Evolutionary conservation across 768 basidiomycete genomes (phyloP).

Genomic region (Lentinula detonsa): DNA sequence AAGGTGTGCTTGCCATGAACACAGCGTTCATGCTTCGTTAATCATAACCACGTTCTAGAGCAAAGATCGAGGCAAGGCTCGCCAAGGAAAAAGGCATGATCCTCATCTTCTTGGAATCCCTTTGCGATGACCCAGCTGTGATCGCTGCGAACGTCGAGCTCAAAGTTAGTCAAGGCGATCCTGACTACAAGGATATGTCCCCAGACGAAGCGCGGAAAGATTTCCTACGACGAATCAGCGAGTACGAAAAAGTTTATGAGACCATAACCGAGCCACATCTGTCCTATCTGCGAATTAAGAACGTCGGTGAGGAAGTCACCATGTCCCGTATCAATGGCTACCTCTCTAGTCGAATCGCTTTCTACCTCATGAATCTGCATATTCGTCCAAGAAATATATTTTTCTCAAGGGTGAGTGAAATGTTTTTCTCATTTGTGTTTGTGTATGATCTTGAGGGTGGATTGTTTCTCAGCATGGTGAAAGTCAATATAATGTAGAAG

Average conservation of each 20-base stretch:
- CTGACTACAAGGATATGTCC: slow-evolving; percentile 90
- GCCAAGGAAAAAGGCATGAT: slow-evolving; percentile 81
- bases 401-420: slow-evolving; percentile 73
- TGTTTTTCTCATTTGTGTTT: slow-evolving; percentile 7
- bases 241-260: slow-evolving; percentile 95
- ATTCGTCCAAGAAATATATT: slow-evolving; percentile 96
- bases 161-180: slow-evolving; percentile 95
- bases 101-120: slow-evolving; percentile 90
- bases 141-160: slow-evolving; percentile 95
- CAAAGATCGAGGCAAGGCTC: slow-evolving; percentile 80
- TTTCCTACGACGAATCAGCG: slow-evolving; percentile 85
- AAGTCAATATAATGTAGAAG: slow-evolving; percentile 93
- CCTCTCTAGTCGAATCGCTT: slow-evolving; percentile 93
- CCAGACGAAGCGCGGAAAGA: slow-evolving; percentile 83
- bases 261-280: slow-evolving; percentile 89
- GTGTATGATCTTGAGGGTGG: neutral
- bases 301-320: slow-evolving; percentile 88
- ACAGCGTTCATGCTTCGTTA: slow-evolving; percentile 11
- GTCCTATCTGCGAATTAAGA: slow-evolving; percentile 86
- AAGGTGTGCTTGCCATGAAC: slow-evolving; percentile 35
- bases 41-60: slow-evolving; percentile 34
- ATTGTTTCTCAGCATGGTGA: slow-evolving; percentile 76
- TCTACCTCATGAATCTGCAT: slow-evolving; percentile 98
- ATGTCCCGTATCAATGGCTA: slow-evolving; percentile 89
- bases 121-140: slow-evolving; percentile 89